Evolutionary conservation across 805 yeast genomes (phyloP).

Genomic region (Cyberlindnera xylosilytica): DNA sequence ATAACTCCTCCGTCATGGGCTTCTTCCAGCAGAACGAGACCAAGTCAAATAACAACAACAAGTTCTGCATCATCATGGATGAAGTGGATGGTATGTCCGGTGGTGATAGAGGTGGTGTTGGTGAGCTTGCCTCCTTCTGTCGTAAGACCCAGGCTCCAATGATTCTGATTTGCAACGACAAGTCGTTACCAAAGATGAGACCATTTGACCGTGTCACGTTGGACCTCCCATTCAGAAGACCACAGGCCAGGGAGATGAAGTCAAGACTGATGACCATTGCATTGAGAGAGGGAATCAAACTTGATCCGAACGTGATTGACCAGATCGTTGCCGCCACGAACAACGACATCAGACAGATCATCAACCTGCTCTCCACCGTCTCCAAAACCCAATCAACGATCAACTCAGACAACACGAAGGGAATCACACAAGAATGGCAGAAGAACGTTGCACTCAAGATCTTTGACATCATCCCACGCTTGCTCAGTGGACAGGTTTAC

Average conservation of each 20-base stretch:
- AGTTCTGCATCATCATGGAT: constrained; percentile 89
- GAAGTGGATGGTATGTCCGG: constrained; percentile 99
- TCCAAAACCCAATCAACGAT: constrained; percentile 67
- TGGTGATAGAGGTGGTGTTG: constrained; percentile 99
- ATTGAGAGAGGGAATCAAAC: constrained; percentile 71
- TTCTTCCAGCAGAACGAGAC: constrained; percentile 46
- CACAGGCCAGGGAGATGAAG: constrained; percentile 75
- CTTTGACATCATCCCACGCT: constrained; percentile 76
- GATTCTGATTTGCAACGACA: constrained; percentile 91
- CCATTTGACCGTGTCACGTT: constrained; percentile 83
- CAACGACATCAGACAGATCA: constrained; percentile 92
- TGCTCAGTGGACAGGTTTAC: constrained; percentile 61
- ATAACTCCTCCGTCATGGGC: constrained; percentile 82
- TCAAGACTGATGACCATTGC: constrained; percentile 90
- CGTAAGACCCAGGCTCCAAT: constrained; percentile 83
- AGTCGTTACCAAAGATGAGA: constrained; percentile 89
- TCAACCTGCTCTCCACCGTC: constrained; percentile 82
- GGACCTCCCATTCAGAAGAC: constrained; percentile 85
- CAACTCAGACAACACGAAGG: constrained; percentile 58
- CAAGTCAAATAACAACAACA: constrained; percentile 41
- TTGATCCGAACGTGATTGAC: constrained; percentile 79
- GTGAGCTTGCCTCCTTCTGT: constrained; percentile 86
- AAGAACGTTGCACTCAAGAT: constrained; percentile 90
- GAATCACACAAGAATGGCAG: constrained; percentile 71
- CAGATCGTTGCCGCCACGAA: constrained; percentile 80